Base-by-base conservation (phyloP, 1,284 basidiomycete genomes). In the Agroathelia rolfsii region DNA sequence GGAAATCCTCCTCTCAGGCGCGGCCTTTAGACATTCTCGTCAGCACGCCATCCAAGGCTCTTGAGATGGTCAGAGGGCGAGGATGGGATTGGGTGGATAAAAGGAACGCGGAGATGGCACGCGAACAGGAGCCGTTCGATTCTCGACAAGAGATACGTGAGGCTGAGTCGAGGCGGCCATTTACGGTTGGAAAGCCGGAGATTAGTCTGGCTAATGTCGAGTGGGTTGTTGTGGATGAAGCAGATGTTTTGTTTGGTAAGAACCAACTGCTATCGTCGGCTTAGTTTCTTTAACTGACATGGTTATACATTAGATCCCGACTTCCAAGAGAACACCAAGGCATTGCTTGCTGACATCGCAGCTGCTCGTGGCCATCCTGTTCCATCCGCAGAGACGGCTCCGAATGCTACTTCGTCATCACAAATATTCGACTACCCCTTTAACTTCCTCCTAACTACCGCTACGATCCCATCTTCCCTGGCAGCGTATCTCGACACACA, bases 181-280 rank as follows among this genome's bases (percentile, higher is more conserved):
- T 55, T 30, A 53, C 49, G 32, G 45, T 62, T 12, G 62, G 61
- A 6, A 54, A 65, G 28, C 65, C 71, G 1, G 66, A 73, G 44
- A 65, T 82, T 51, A 62, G 71, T 1, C 54, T 85, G 14, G 64
- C 63, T 32, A 66, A 69, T 28, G 61, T 90, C 1, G 83, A 90
- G 47, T 92, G 86, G 84, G 73, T 93, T 5, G 66, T 90, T 1
- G 62, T 92, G 3, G 88, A 93, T 42, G 88, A 94, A 51, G 86
- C 89, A 0, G 88, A 94, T 49, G 74, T 92, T 19, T 61, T 92
- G n/a, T 79, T 90, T 35, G 85, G 86, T 82, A 41, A 37, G 69
- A 58, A 9, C 3, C 21, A 14, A 22, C 24, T 12, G 34, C 29
- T 36, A 17, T 27, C 21, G 32, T 35, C 14, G 24, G 5, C 10